Conservation (phyloP, 2,329 filamentous ascomycete species). For the Fusarium continuum region DNA sequence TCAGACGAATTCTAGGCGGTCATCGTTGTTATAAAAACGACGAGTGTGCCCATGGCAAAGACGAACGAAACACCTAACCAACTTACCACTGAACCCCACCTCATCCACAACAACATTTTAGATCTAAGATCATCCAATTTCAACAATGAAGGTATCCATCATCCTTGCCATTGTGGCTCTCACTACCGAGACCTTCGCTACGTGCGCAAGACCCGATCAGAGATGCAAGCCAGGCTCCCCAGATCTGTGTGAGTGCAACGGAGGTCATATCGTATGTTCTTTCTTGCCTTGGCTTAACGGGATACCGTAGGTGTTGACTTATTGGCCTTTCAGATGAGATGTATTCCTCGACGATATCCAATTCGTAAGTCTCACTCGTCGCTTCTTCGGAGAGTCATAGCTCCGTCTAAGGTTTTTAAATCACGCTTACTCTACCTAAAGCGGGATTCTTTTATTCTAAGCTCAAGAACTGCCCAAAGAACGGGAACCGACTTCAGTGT, state of each 20-base stretch:
- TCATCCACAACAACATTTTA: too few relatives aligned
- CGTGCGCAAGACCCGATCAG: not conserved
- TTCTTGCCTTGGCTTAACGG: fast-evolving
- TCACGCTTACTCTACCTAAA: not conserved
- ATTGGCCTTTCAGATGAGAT: not conserved
- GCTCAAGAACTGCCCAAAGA: not conserved
- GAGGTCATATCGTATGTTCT: not conserved
- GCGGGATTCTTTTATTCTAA: not conserved
- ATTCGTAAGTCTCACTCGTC: not conserved
- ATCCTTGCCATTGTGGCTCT: not conserved
- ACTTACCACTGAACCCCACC: too few relatives aligned
- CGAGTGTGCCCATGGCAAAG: too few relatives aligned
- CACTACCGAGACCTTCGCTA: not conserved
- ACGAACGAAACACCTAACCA: too few relatives aligned
- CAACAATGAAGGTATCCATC: not conserved
- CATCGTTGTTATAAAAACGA: too few relatives aligned
- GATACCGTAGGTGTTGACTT: not conserved
- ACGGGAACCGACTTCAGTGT: not conserved
- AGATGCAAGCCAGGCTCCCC: not conserved
- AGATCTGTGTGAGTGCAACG: not conserved
- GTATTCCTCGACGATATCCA: too few relatives aligned
- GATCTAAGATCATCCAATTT: too few relatives aligned
- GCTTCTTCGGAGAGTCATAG: too few relatives aligned
- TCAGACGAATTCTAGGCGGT: too few relatives aligned
- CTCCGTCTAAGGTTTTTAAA: too few relatives aligned